Conservation (phyloP, 495 filamentous ascomycete species). For the Penicillium fimorum region DNA sequence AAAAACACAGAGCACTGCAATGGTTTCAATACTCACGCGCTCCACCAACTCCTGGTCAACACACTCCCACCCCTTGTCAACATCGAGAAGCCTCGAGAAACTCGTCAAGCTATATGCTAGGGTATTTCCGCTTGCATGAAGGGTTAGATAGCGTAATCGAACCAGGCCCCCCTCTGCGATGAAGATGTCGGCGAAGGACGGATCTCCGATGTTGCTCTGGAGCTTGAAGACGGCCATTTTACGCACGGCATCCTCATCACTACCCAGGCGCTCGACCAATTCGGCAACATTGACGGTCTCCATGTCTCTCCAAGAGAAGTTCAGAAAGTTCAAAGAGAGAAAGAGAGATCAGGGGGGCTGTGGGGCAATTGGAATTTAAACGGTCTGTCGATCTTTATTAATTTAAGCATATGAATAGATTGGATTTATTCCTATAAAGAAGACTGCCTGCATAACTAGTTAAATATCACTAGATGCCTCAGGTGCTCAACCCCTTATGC, state of each 20-base stretch:
- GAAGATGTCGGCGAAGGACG: conserved; percentile 94
- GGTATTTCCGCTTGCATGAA: conserved; percentile 87
- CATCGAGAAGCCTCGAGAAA: conserved; percentile 80
- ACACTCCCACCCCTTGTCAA: conserved; percentile 95
- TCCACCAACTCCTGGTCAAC: conserved; percentile 66
- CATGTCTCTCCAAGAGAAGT: conserved; percentile 35
- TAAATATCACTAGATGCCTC: no score
- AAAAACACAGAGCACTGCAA: background rate
- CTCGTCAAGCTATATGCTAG: conserved; percentile 91
- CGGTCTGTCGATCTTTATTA: background rate
- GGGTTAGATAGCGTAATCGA: conserved; percentile 74
- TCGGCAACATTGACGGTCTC: conserved; percentile 61
- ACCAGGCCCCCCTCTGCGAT: conserved; percentile 82
- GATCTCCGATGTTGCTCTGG: conserved; percentile 89
- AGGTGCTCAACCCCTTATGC: no score
- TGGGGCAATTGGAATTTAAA: conserved; percentile 15
- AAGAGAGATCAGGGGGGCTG: conserved; percentile 17
- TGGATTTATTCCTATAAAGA: background rate
- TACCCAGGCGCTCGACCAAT: conserved; percentile 66
- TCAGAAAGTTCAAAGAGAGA: conserved; percentile 8
- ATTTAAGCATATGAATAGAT: conserved; percentile 7
- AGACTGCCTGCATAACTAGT: no score
- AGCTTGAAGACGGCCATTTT: conserved; percentile 99
- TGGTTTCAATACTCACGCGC: conserved; percentile 48
- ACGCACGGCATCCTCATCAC: conserved; percentile 84